Evolutionary conservation across 1,139 yeast species (phyloP).

Genomic region (Saccharomycopsis crataegensis): DNA sequence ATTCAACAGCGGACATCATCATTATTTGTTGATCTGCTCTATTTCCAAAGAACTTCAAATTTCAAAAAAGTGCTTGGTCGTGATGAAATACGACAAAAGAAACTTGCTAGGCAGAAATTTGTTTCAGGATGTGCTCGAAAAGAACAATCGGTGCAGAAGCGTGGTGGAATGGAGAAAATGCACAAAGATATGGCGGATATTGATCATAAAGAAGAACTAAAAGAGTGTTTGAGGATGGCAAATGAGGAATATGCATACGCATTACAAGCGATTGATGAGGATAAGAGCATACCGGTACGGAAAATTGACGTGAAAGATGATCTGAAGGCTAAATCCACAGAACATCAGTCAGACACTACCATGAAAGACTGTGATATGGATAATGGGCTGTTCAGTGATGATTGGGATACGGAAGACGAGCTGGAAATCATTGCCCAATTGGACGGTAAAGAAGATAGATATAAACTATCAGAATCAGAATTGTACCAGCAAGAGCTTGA

Average conservation of each 20-base stretch:
- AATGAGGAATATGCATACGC: slow-evolving; percentile 2
- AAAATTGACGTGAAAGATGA: not conserved
- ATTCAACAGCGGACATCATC: no score
- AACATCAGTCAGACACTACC: not conserved
- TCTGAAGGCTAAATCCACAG: not conserved
- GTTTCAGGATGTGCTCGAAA: no score
- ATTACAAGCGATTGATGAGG: not conserved
- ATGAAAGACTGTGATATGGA: not conserved
- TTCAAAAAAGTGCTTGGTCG: no score
- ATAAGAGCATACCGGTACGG: not conserved
- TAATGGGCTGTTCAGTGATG: not conserved
- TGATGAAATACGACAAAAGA: not conserved
- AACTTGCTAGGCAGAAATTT: not conserved
- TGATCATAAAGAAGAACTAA: not conserved
- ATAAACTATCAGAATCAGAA: slow-evolving; percentile 5
- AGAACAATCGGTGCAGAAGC: not conserved
- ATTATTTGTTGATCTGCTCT: no score
- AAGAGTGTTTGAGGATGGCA: not conserved
- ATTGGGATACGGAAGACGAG: slow-evolving; percentile 1
- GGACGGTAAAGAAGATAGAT: not conserved
- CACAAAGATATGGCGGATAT: slow-evolving; percentile 8
- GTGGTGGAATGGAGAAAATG: slow-evolving; percentile 14
- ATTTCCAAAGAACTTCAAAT: no score
- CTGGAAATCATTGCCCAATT: not conserved
- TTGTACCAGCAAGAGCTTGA: slow-evolving; percentile 5